Evolutionary conservation across 768 basidiomycete species (phyloP), one percentile per base, ranked within the genome.

Genomic region (Termitomyces sp.): DNA sequence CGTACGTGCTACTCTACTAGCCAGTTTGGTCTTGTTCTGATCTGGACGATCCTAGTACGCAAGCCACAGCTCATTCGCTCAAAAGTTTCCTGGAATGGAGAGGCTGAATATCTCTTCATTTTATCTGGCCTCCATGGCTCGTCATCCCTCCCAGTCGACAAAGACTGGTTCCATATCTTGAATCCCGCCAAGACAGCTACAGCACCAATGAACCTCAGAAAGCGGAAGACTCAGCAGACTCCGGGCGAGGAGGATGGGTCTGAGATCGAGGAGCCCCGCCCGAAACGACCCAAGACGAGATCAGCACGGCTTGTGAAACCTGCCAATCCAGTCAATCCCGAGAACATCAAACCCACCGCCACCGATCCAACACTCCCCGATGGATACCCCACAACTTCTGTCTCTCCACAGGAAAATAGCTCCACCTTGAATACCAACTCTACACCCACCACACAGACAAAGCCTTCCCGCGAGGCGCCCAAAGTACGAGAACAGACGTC

Each of bases 51-150:
- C 38, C 7, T 62, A 81, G 79, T 79, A 18, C 76, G 77, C 46
- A 71, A 70, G 35, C 78, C 78, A 33, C 71, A 70, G 39, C 69
- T 77, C 44, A 79, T 82, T 55, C 69, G 70, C 24, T 75, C 78
- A 5, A 69, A 71, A 9, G 76, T 81, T 16, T 74, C 75, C 11
- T 82, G 80, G 80, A 78, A 76, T 57, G 80, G 80, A 39, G 72
- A 70, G 39, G 67, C 68, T 16, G 78, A 78, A 64, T 78, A 79
- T 60, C 69, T 78, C 36, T 72, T 70, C 28, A 71, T 77, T 33
- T 66, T 78, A 9, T 71, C 71, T 8, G 71, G 65, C 42, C 73
- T 74, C 2, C 77, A 78, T 55, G 74, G 74, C 15, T 55, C 69
- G 44, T 68, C 69, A 12, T 73, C 72, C 56, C 69, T 71, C 9